phyloP scores from a whole-genome alignment of 2,329 filamentous ascomycete genomes.

The Amauroascus niger region DNA sequence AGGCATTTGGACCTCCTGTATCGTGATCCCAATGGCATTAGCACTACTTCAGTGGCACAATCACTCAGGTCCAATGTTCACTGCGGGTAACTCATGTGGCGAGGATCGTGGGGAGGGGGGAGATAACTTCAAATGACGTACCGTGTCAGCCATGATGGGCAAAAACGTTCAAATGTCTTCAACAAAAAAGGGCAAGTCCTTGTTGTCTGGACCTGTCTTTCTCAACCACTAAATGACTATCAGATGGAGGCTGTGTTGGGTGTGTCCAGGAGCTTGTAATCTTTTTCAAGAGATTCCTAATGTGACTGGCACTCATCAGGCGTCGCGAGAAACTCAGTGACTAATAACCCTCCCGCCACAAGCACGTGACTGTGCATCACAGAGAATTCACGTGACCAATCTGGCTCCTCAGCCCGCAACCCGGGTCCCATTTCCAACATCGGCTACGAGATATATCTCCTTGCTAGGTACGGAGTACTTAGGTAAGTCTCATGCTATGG shows the following conservation, averaged over 20 bases:
- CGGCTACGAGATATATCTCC: too few relatives aligned
- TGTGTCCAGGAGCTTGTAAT: neutral
- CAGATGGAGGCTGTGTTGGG: too few relatives aligned
- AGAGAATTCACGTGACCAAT: too few relatives aligned
- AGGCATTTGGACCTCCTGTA: slow-evolving; percentile 31
- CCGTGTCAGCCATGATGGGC: slow-evolving; percentile 35
- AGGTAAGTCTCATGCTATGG: neutral
- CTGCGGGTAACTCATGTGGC: neutral
- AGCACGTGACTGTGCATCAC: neutral
- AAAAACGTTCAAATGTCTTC: neutral
- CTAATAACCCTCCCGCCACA: neutral
- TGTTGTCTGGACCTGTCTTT: too few relatives aligned
- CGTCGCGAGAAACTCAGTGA: slow-evolving; percentile 5
- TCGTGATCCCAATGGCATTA: slow-evolving; percentile 21
- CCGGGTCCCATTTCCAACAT: too few relatives aligned
- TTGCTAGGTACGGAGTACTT: too few relatives aligned
- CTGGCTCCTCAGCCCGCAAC: too few relatives aligned
- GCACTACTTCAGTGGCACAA: neutral
- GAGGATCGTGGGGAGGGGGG: slow-evolving; percentile 23
- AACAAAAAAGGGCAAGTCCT: too few relatives aligned
- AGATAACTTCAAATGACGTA: slow-evolving; percentile 37
- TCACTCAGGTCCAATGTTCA: neutral
- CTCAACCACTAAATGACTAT: too few relatives aligned
- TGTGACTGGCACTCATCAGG: neutral
- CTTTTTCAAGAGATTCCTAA: neutral